These are phyloP conservation scores for Skeletonema marinoi DNA, from an alignment of 108 stramenopile genomes.

Conservation along the genomic window DNA sequence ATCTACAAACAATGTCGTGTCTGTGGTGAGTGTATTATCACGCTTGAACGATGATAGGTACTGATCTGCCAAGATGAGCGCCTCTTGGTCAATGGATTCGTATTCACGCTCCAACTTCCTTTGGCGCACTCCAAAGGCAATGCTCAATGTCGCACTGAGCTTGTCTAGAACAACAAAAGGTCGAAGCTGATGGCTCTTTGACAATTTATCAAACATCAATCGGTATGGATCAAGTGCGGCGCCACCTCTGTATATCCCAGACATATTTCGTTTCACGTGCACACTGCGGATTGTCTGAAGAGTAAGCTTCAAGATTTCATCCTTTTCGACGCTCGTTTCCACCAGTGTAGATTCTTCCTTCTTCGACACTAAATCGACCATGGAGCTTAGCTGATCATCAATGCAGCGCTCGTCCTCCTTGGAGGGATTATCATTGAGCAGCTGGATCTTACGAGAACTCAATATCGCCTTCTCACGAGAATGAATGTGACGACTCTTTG, in stretches of 20 bases:
- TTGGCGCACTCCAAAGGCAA: slow-evolving; percentile 16
- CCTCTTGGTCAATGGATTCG: slow-evolving; percentile 11
- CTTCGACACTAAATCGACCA: slow-evolving; percentile 30
- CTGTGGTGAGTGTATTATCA: not conserved
- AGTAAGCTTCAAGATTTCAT: slow-evolving; percentile 26
- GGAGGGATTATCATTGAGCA: slow-evolving; percentile 32
- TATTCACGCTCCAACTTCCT: not conserved
- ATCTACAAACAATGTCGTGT: slow-evolving; percentile 30
- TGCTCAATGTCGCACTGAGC: slow-evolving; percentile 30
- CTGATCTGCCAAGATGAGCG: slow-evolving; percentile 18
- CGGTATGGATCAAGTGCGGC: slow-evolving; percentile 22
- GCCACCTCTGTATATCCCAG: not conserved
- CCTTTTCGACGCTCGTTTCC: not conserved
- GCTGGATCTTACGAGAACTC: slow-evolving; percentile 20
- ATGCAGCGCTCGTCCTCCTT: slow-evolving; percentile 33
- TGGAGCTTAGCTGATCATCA: slow-evolving; percentile 21
- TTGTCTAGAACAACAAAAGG: slow-evolving; percentile 36
- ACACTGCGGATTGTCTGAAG: slow-evolving; percentile 32
- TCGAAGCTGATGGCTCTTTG: slow-evolving; percentile 17
- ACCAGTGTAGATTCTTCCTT: slow-evolving; percentile 2
- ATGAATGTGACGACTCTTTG: slow-evolving; percentile 21
- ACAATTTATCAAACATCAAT: slow-evolving; percentile 14
- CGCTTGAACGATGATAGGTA: slow-evolving; percentile 17
- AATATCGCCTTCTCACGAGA: slow-evolving; percentile 42
- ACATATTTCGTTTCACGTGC: slow-evolving; percentile 20